Conservation (phyloP, 2,329 filamentous ascomycete species). For the Tolypocladium cylindrosporum region DNA sequence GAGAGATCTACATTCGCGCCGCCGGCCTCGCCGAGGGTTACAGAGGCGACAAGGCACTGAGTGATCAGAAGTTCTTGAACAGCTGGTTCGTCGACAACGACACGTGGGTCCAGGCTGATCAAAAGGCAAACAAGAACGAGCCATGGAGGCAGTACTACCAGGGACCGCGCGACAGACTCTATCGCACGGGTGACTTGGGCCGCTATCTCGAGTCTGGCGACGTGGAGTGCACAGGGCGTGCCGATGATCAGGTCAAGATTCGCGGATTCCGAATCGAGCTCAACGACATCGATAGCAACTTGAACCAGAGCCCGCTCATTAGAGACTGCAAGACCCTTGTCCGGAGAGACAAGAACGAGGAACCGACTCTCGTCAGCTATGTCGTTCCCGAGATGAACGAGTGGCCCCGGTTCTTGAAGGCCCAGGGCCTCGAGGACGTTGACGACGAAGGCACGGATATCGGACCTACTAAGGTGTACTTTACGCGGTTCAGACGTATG, state of each 20-base stretch:
- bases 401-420: slow-evolving; percentile 60
- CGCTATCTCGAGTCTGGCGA: slow-evolving; percentile 59
- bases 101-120: slow-evolving; percentile 57
- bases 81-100: slow-evolving; percentile 80
- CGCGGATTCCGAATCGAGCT: slow-evolving; percentile 93
- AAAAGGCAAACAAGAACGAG: slow-evolving; percentile 46
- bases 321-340: slow-evolving; percentile 81
- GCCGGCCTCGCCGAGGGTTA: slow-evolving; percentile 80
- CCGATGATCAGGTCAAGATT: slow-evolving; percentile 89
- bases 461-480: slow-evolving; percentile 29
- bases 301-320: slow-evolving; percentile 64
- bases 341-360: slow-evolving; percentile 37
- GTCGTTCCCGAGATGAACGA: slow-evolving; percentile 69
- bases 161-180: slow-evolving; percentile 76
- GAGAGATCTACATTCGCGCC: slow-evolving; percentile 76
- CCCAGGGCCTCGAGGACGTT: slow-evolving; percentile 41
- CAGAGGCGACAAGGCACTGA: slow-evolving; percentile 48
- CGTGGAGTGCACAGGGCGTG: slow-evolving; percentile 69
- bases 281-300: slow-evolving; percentile 79
- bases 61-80: slow-evolving; percentile 63
- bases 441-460: slow-evolving; percentile 41
- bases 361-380: slow-evolving; percentile 78
- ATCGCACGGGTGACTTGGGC: slow-evolving; percentile 81
- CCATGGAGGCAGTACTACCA: slow-evolving; percentile 72
- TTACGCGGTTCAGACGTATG: slow-evolving; percentile 34